Evolutionary conservation across 495 filamentous ascomycete genomes (phyloP), one percentile per base, ranked within the genome.

Genomic region (Neurospora pannonica): DNA sequence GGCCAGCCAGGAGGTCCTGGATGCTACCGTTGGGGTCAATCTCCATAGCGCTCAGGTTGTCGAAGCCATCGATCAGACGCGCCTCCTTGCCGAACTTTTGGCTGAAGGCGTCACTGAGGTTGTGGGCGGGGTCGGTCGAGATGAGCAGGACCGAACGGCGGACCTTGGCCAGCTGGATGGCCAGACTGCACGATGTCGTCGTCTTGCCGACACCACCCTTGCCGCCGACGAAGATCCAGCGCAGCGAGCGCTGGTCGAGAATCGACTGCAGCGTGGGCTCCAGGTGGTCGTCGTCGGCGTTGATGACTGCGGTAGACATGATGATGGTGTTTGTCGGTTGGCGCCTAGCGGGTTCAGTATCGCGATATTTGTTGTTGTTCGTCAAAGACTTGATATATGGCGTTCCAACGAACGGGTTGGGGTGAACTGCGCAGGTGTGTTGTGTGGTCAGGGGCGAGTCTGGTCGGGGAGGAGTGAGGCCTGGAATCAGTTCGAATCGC

Each of bases 191-290:
- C 3, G 95, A 98, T 0, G 97, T 98, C 19, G 97, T 99, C 15
- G 96, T 99, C 87, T 99, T 99, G 79, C 96, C 96, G n/a, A 99
- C 96, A 79, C 96, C 96, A 77, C 96, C 96, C 87, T 99, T 99
- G 72, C 96, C 96, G 78, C 96, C 96, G 70, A 98, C 97, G 79
- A 99, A 99, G 82, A 99, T 97, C 97, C 97, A 99, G 76, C 96
- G 94, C 70, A 99, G 90, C 24, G 93, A 91, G 79, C 92, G 93
- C 82, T 99, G 96, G 85, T 94, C 92, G 78, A 98, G 88, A 78
- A 99, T 94, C 62, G 93, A 92, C 88, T 97, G 92, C 80, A 99
- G 92, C 43, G 94, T 93, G 21, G 97, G 93, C 86, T 97, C 94
- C 84, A 98, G 88, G 75, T 87, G 82, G 81, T 93, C 91, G 77